These are phyloP conservation scores for Suhomyces kilbournensis DNA, from an alignment of 805 yeast species.

Conservation along the genomic window DNA sequence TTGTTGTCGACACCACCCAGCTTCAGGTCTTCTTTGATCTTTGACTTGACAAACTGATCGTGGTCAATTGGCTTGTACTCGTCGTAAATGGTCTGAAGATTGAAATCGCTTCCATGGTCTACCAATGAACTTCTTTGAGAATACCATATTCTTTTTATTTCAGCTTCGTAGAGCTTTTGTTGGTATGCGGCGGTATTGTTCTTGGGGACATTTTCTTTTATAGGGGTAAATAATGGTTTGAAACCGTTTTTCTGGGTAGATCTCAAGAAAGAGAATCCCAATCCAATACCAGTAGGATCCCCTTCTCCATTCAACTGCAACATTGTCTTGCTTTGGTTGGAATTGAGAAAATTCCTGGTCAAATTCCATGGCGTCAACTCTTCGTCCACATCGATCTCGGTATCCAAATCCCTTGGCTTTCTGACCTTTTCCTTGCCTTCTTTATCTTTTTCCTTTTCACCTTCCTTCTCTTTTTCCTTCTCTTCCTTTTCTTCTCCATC, in stretches of 20 bases:
- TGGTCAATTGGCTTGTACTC: conserved; percentile 39
- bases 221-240: conserved; percentile 35
- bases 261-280: conserved; percentile 81
- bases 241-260: conserved; percentile 97
- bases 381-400: conserved; percentile 67
- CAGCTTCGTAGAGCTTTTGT: conserved; percentile 89
- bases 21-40: conserved; percentile 34
- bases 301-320: conserved; percentile 91
- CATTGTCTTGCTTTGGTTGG: conserved; percentile 97
- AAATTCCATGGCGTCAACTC: conserved; percentile 92
- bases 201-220: conserved; percentile 37
- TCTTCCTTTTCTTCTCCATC: conserved; percentile 35
- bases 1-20: conserved; percentile 13
- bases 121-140: conserved; percentile 65
- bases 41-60: conserved; percentile 27
- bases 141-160: conserved; percentile 85
- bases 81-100: conserved; percentile 33
- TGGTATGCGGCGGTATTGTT: conserved; percentile 51
- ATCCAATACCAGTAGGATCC: conserved; percentile 89
- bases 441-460: conserved; percentile 16
- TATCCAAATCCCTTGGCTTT: conserved; percentile 29
- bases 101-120: conserved; percentile 34
- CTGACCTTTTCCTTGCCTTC: conserved; percentile 20
- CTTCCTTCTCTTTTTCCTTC: conserved; percentile 15
- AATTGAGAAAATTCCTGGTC: conserved; percentile 85